phyloP scores from a whole-genome alignment of 75 land plant species.

The Ceratopteris richardii region DNA sequence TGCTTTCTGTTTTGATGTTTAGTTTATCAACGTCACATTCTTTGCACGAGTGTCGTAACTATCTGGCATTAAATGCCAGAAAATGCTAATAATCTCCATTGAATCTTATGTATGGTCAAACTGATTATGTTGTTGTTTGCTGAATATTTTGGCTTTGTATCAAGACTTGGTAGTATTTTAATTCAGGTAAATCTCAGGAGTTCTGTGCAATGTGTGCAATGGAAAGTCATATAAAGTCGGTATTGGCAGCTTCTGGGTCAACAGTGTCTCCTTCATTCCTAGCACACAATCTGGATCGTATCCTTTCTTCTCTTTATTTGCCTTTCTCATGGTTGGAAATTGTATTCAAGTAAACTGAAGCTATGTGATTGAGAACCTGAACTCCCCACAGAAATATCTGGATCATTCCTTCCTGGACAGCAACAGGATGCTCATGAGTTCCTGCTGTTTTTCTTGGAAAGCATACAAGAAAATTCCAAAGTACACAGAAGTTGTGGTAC shows the following conservation, averaged over 20 bases:
- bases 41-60: too few species aligned
- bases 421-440: conserved; percentile 47
- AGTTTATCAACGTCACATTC: too few species aligned
- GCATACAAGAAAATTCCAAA: conserved; percentile 23
- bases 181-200: conserved; percentile 43
- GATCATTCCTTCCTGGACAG: conserved; percentile 31
- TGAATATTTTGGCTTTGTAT: conserved; percentile 2
- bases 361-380: too few species aligned
- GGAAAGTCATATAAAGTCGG: conserved; percentile 38
- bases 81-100: too few species aligned
- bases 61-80: too few species aligned
- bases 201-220: conserved; percentile 71
- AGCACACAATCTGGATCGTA: conserved; percentile 38
- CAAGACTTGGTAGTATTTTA: background rate
- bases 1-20: too few species aligned
- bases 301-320: background rate
- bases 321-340: background rate
- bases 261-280: conserved; percentile 37
- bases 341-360: too few species aligned
- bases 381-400: conserved; percentile 35
- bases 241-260: conserved; percentile 28
- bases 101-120: too few species aligned
- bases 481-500: background rate
- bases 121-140: too few species aligned
- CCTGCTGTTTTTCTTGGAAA: conserved; percentile 22